phyloP scores from a whole-genome alignment of 2,329 filamentous ascomycete genomes.

The Tolypocladium sp. region DNA sequence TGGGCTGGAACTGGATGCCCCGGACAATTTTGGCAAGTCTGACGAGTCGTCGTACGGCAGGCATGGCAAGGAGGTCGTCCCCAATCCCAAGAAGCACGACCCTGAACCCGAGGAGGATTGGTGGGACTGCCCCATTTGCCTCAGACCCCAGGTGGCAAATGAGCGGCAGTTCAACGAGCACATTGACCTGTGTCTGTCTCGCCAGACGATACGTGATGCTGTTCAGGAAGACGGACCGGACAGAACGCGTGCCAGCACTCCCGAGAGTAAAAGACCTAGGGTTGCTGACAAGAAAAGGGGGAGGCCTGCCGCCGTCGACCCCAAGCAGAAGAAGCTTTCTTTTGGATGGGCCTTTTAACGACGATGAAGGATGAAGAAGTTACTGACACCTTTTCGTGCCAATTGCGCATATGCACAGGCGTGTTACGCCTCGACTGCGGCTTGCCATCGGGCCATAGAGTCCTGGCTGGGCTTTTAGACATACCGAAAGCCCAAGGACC shows the following conservation, averaged over 20 bases:
- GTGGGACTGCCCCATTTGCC: slow-evolving; percentile 88
- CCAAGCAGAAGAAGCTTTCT: slow-evolving; percentile 41
- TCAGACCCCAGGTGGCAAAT: slow-evolving; percentile 62
- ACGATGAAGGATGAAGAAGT: neutral
- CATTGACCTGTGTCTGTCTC: slow-evolving; percentile 83
- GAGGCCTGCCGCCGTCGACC: slow-evolving; percentile 25
- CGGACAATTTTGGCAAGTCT: neutral
- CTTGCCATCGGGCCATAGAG: neutral
- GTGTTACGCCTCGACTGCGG: no score
- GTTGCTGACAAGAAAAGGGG: slow-evolving; percentile 28
- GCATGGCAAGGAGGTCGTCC: slow-evolving; percentile 43
- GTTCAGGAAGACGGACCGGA: slow-evolving; percentile 45
- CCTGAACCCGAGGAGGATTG: slow-evolving; percentile 32
- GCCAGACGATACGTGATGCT: slow-evolving; percentile 75
- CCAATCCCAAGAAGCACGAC: slow-evolving; percentile 29
- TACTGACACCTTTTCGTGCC: neutral
- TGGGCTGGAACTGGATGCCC: neutral
- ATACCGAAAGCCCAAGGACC: no score
- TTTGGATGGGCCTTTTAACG: slow-evolving; percentile 30
- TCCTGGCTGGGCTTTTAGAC: no score
- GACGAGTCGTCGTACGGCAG: slow-evolving; percentile 6
- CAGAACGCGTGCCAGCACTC: slow-evolving; percentile 18
- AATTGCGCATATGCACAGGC: neutral
- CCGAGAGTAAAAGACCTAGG: slow-evolving; percentile 27
- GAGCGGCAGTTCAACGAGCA: slow-evolving; percentile 81